Evolutionary conservation across 345 rosid species (phyloP).

Genomic region (rapeseed (Brassica napus)): DNA sequence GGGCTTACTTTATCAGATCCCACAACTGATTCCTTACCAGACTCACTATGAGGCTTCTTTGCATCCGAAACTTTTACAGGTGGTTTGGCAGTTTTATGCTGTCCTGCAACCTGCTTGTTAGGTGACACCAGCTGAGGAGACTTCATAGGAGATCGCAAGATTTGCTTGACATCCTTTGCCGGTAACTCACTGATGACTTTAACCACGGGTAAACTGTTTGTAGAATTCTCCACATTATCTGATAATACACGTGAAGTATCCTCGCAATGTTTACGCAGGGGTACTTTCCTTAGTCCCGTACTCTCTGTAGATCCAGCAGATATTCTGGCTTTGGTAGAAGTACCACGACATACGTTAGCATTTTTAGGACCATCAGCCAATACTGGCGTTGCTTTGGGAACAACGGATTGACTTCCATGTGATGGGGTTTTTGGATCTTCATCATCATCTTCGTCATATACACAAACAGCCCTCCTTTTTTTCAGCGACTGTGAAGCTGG

Average conservation of each 20-base stretch:
- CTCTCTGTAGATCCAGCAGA: slow-evolving; percentile 45
- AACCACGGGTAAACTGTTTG: too few relatives aligned
- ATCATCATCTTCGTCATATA: slow-evolving; percentile 68
- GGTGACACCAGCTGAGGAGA: slow-evolving; percentile 51
- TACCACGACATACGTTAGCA: slow-evolving; percentile 30
- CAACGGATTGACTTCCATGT: slow-evolving; percentile 57
- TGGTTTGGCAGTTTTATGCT: slow-evolving; percentile 46
- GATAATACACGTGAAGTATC: slow-evolving; percentile 38
- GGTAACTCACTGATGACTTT: slow-evolving; percentile 45
- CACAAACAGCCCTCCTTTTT: slow-evolving; percentile 84
- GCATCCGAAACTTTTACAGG: slow-evolving; percentile 46
- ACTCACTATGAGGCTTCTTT: slow-evolving; percentile 55
- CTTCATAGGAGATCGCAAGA: slow-evolving; percentile 51
- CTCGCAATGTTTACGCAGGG: slow-evolving; percentile 43
- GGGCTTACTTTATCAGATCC: slow-evolving; percentile 46
- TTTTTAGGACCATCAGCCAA: slow-evolving; percentile 44
- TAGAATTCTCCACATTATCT: slow-evolving; percentile 43
- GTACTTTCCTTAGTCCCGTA: slow-evolving; percentile 39
- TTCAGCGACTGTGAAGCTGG: slow-evolving; percentile 50
- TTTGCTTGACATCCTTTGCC: slow-evolving; percentile 47
- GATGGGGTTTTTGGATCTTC: slow-evolving; percentile 85
- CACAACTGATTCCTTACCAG: slow-evolving; percentile 44
- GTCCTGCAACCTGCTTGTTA: slow-evolving; percentile 48
- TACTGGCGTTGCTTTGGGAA: slow-evolving; percentile 38
- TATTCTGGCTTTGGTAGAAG: slow-evolving; percentile 38